These are phyloP conservation scores for Thielaviopsis populi DNA, from an alignment of 2,329 filamentous ascomycete species.

Conservation along the genomic window DNA sequence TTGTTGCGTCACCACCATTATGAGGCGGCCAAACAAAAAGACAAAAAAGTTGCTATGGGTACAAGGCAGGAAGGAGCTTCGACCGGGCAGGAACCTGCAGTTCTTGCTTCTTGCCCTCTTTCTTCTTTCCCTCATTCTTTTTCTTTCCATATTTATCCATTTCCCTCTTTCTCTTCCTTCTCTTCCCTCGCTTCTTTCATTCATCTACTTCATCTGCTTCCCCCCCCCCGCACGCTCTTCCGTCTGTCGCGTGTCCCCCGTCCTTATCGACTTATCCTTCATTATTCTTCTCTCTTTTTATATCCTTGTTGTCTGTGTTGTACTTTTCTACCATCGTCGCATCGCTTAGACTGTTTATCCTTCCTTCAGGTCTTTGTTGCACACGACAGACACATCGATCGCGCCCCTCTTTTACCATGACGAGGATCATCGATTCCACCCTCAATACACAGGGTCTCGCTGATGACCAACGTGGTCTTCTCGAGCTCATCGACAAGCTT, in stretches of 20 bases:
- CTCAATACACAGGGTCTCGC: slow-evolving; percentile 35
- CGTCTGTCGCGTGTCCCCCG: not conserved
- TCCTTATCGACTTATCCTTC: not conserved
- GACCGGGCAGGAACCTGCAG: not conserved
- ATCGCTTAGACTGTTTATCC: not conserved
- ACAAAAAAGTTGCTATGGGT: not conserved
- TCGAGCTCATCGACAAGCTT: slow-evolving; percentile 43
- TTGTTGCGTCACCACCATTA: not conserved
- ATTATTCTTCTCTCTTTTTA: slow-evolving; percentile 1
- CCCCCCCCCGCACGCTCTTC: not conserved
- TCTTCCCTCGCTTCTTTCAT: too few species aligned
- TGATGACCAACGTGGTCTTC: slow-evolving; percentile 39
- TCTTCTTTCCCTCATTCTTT: too few species aligned
- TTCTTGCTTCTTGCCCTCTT: not conserved
- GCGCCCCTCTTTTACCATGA: slow-evolving; percentile 6
- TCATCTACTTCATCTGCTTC: not conserved
- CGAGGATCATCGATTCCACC: slow-evolving; percentile 29
- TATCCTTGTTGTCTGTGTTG: not conserved
- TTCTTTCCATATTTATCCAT: too few species aligned
- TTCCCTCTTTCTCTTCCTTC: too few species aligned
- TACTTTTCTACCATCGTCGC: not conserved
- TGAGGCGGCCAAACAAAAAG: not conserved
- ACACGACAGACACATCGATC: not conserved
- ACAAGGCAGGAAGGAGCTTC: not conserved
- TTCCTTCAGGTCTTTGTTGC: not conserved